Conservation (phyloP, 106 monocot species). For the Platanthera zijinensis region DNA sequence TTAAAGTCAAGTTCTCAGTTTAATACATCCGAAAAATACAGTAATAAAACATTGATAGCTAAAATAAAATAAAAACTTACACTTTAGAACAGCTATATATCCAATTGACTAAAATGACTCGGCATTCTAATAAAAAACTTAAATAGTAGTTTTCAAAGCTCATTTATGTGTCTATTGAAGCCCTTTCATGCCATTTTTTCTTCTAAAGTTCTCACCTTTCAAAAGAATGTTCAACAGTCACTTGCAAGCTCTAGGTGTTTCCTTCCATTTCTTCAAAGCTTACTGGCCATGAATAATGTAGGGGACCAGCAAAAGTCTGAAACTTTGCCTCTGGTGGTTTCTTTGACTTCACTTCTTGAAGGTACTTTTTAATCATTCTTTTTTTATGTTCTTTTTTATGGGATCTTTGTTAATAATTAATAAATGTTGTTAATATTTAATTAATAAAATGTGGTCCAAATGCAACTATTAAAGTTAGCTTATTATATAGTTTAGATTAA, state of each 20-base stretch:
- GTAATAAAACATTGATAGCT: too few relatives aligned
- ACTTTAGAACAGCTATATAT: too few relatives aligned
- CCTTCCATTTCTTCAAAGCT: conserved; percentile 34
- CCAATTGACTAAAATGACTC: too few relatives aligned
- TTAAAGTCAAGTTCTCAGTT: too few relatives aligned
- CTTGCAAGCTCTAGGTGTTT: conserved; percentile 67
- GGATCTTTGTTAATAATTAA: too few relatives aligned
- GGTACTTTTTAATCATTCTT: conserved; percentile 27
- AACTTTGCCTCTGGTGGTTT: conserved; percentile 49
- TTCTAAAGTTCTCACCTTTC: conserved; percentile 3
- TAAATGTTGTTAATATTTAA: too few relatives aligned
- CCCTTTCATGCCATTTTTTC: not conserved
- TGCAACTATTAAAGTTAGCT: too few relatives aligned
- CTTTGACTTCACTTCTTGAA: conserved; percentile 58
- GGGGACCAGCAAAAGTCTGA: conserved; percentile 26
- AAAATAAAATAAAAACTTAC: too few relatives aligned
- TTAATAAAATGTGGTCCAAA: too few relatives aligned
- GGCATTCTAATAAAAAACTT: too few relatives aligned
- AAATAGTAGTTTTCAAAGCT: not conserved
- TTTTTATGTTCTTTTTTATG: not conserved
- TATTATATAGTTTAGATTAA: too few relatives aligned
- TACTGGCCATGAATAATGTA: conserved; percentile 21
- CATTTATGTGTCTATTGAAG: not conserved
- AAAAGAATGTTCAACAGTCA: conserved; percentile 27
- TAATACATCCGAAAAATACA: too few relatives aligned